A percentile compares a stretch with the other conserved stretches of the same genome.
phyloP scores from a whole-genome alignment of 2,329 filamentous ascomycete genomes.

The Ilyonectria destructans region DNA sequence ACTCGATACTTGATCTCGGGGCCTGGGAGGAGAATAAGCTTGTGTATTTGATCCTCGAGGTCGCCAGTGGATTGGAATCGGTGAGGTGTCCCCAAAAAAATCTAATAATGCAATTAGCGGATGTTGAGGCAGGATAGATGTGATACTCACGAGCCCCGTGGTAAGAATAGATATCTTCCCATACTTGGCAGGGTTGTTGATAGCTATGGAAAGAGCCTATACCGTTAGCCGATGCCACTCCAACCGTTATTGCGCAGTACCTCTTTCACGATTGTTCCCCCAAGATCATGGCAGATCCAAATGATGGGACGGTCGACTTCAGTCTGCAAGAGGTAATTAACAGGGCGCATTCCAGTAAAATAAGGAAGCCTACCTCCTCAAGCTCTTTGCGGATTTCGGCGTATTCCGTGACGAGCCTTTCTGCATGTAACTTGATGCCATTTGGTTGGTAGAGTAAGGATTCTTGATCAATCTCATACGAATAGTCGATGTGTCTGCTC shows the following conservation, averaged over 20 bases:
- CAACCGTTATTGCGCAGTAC: background rate
- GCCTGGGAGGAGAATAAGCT: conserved; percentile 11
- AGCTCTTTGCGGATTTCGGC: no score
- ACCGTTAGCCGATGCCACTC: no score
- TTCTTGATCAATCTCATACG: no score
- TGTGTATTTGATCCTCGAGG: conserved; percentile 15
- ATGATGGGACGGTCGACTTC: background rate
- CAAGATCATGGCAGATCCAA: conserved; percentile 20
- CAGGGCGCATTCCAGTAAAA: no score
- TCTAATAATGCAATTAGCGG: background rate
- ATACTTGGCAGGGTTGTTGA: no score
- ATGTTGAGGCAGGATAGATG: no score
- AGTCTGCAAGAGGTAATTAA: background rate
- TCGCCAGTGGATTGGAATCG: background rate
- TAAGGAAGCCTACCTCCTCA: no score
- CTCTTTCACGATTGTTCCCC: conserved; percentile 21
- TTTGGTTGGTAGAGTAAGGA: background rate
- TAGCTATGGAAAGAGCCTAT: no score
- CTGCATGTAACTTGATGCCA: background rate
- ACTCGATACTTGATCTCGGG: background rate
- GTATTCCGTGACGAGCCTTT: background rate
- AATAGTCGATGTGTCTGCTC: no score
- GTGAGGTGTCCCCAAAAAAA: conserved; percentile 27
- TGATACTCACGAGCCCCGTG: no score
- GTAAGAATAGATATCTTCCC: no score